A percentile compares a stretch with the other conserved stretches of the same genome.
Conservation (phyloP, 768 basidiomycete genomes). For the Pholiota molesta region DNA sequence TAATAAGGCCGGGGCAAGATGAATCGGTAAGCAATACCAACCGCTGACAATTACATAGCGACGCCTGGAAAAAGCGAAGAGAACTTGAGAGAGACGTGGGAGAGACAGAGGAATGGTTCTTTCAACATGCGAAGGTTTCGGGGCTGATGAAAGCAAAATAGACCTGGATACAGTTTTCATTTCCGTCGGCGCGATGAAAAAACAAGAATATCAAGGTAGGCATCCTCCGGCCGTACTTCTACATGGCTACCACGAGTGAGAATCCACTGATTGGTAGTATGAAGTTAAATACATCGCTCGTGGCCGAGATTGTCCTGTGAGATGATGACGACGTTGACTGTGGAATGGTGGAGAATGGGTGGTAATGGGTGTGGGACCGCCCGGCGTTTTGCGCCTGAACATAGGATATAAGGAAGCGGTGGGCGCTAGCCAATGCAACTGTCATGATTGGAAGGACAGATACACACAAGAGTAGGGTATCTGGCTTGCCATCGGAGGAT, state of each 20-base stretch:
- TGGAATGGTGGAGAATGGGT: background rate
- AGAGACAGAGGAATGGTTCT: background rate
- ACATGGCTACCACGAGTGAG: background rate
- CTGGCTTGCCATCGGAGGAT: background rate
- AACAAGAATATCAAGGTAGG: background rate
- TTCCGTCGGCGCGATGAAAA: background rate
- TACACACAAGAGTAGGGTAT: background rate
- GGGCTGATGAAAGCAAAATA: background rate
- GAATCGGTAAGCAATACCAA: no score
- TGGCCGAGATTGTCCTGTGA: no score
- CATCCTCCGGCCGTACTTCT: background rate
- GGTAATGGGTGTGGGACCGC: background rate
- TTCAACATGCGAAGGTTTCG: background rate
- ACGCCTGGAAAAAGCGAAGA: background rate
- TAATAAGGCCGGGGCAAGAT: no score
- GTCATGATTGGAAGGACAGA: background rate
- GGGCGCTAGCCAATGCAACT: background rate
- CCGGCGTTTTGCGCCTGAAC: background rate
- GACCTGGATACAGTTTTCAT: background rate
- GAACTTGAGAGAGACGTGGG: background rate
- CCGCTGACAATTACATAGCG: background rate
- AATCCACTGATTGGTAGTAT: no score
- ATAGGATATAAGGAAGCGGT: background rate
- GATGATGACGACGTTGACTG: background rate
- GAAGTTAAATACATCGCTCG: no score